A percentile compares a stretch with the other conserved stretches of the same genome.
Conservation (phyloP, 805 yeast species). For the Brettanomyces sp. region DNA sequence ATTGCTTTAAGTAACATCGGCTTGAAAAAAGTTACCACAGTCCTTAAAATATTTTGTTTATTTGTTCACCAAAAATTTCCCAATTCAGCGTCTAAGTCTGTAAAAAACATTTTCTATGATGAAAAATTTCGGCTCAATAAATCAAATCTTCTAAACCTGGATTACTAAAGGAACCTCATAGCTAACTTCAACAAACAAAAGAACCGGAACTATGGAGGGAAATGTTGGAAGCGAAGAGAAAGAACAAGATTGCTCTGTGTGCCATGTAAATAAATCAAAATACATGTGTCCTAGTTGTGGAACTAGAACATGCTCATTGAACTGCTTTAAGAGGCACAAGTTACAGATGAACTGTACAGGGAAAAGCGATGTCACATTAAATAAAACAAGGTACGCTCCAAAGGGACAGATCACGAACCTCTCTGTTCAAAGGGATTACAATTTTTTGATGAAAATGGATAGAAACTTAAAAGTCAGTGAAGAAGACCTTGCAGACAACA, state of each 20-base stretch:
- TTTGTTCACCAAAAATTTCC: too few relatives aligned
- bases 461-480: slow-evolving; percentile 53
- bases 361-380: slow-evolving; percentile 33
- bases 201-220: background rate
- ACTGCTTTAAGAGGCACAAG: slow-evolving; percentile 69
- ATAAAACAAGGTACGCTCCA: slow-evolving; percentile 42
- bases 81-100: too few relatives aligned
- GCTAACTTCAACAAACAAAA: too few relatives aligned
- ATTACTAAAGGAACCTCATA: too few relatives aligned
- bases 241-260: slow-evolving; percentile 12
- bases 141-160: too few relatives aligned
- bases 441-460: slow-evolving; percentile 54
- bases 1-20: too few relatives aligned
- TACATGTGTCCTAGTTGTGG: slow-evolving; percentile 80
- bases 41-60: too few relatives aligned
- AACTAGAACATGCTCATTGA: slow-evolving; percentile 55
- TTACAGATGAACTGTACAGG: slow-evolving; percentile 57
- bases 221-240: background rate
- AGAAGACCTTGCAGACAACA: slow-evolving; percentile 40
- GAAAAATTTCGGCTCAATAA: too few relatives aligned
- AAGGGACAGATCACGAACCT: slow-evolving; percentile 34
- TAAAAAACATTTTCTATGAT: too few relatives aligned
- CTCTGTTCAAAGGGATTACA: slow-evolving; percentile 75
- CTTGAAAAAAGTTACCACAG: too few relatives aligned
- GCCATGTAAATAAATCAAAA: slow-evolving; percentile 35